Evolutionary conservation across 768 basidiomycete genomes (phyloP).

Genomic region (Termitomyces sp.): DNA sequence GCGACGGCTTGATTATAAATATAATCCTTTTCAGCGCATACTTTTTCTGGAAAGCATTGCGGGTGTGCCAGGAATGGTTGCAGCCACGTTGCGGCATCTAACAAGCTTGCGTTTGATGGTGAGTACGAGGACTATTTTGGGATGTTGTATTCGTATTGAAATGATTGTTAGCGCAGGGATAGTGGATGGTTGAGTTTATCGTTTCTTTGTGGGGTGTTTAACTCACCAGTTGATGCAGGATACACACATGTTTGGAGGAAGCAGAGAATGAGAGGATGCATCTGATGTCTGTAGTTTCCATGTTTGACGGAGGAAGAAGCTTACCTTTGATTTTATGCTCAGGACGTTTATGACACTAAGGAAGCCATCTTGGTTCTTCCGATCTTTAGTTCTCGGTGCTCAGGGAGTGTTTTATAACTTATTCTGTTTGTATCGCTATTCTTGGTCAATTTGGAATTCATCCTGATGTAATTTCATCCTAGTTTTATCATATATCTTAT

Average conservation of each 20-base stretch:
- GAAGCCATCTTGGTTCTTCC: slow-evolving; percentile 75
- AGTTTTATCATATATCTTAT: slow-evolving; percentile 78
- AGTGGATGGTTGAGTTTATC: slow-evolving; percentile 38
- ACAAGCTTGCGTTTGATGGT: slow-evolving; percentile 87
- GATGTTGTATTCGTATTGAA: slow-evolving; percentile 2
- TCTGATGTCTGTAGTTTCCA: slow-evolving; percentile 54
- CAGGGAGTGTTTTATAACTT: slow-evolving; percentile 91
- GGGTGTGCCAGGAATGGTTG: slow-evolving; percentile 97
- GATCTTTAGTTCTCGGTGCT: slow-evolving; percentile 78
- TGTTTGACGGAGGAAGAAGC: not conserved
- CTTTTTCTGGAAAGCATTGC: slow-evolving; percentile 81
- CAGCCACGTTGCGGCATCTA: slow-evolving; percentile 82
- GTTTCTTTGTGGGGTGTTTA: not conserved
- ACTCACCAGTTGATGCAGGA: slow-evolving; percentile 63
- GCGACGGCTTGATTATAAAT: not conserved
- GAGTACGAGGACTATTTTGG: slow-evolving; percentile 12
- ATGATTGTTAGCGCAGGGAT: slow-evolving; percentile 38
- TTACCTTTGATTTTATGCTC: not conserved
- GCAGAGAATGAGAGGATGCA: slow-evolving; percentile 99
- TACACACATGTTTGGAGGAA: slow-evolving; percentile 89
- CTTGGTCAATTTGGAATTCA: slow-evolving; percentile 9
- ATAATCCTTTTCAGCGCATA: slow-evolving; percentile 34
- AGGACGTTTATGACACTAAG: slow-evolving; percentile 96
- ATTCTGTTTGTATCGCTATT: slow-evolving; percentile 55
- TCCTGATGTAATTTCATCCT: slow-evolving; percentile 6